Evolutionary conservation across 768 basidiomycete genomes (phyloP), one percentile per base, ranked within the genome.

Genomic region (Macrolepiota dolichaula): DNA sequence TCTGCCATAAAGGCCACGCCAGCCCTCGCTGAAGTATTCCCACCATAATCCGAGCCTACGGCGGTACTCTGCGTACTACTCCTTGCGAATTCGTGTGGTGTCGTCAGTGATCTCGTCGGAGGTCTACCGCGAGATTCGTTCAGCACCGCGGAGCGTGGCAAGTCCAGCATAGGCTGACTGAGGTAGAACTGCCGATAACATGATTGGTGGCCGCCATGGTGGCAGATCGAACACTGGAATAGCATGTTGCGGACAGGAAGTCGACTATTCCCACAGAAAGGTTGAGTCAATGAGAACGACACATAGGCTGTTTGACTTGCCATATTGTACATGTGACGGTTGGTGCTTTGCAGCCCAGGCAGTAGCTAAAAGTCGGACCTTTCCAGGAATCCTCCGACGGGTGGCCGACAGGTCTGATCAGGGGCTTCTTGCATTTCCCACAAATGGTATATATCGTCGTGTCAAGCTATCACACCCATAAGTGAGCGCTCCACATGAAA

Each of bases 131-230:
- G 55, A 2, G 51, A 54, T 15, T 63, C 57, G 38, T 64, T 59
- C 12, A 57, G 59, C 46, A 49, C 44, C 19, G 59, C 57, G 37
- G 72, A 56, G 44, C 65, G 61, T 3, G 77, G 73, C 11, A 88
- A 70, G 29, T 80, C 78, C 11, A 81, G 71, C 80, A 85, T 80
- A 1, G 86, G 85, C 22, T 80, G 82, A 40, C 79, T 76, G 64
- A 81, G 74, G 66, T 91, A 90, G 67, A 86, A 92, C 32, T 78
- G 76, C 40, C 84, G 80, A 66, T 91, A 92, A 72, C 92, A 94
- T 19, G 81, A 79, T 65, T 88, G 87, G 65, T 94, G 92, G 0
- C 92, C 92, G 0, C 92, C 92, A 63, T 94, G 92, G 46, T 81
- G 74, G 69, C 92, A 94, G 1, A 89, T 74, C 0, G 88, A 81